Conservation (phyloP, 345 rosid genomes). For the Eucalyptus regnans region DNA sequence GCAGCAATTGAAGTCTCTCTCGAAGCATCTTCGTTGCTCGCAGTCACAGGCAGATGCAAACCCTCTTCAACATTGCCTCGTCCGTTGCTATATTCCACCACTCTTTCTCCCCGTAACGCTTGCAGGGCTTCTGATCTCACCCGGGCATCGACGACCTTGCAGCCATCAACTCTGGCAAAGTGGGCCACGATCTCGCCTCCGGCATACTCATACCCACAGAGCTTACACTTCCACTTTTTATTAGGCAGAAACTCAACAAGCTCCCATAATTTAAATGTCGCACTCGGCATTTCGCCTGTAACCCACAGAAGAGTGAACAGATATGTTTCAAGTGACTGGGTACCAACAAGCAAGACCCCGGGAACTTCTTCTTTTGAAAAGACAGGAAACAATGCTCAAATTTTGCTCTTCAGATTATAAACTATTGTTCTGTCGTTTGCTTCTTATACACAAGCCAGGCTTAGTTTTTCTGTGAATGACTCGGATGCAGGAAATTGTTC, state of each 20-base stretch:
- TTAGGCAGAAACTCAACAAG: background rate
- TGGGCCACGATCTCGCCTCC: background rate
- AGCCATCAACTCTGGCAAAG: background rate
- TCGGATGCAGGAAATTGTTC: background rate
- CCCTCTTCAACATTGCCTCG: too few species aligned
- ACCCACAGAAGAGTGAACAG: slow-evolving; percentile 21
- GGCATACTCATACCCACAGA: background rate
- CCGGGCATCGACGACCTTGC: background rate
- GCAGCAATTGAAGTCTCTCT: too few species aligned
- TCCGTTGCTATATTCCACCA: too few species aligned
- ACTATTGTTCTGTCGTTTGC: background rate
- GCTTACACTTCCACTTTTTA: background rate
- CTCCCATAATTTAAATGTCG: background rate
- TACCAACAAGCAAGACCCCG: background rate
- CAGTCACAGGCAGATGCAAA: too few species aligned
- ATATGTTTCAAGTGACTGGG: background rate
- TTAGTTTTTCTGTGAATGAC: background rate
- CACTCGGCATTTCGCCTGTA: slow-evolving; percentile 39
- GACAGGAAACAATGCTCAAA: background rate
- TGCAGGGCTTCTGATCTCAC: too few species aligned
- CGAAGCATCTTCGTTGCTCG: too few species aligned
- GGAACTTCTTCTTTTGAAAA: background rate
- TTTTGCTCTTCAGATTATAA: background rate
- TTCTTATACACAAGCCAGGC: background rate
- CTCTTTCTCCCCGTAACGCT: too few species aligned